phyloP scores from a whole-genome alignment of 768 basidiomycete genomes.

The Galerina marginata region DNA sequence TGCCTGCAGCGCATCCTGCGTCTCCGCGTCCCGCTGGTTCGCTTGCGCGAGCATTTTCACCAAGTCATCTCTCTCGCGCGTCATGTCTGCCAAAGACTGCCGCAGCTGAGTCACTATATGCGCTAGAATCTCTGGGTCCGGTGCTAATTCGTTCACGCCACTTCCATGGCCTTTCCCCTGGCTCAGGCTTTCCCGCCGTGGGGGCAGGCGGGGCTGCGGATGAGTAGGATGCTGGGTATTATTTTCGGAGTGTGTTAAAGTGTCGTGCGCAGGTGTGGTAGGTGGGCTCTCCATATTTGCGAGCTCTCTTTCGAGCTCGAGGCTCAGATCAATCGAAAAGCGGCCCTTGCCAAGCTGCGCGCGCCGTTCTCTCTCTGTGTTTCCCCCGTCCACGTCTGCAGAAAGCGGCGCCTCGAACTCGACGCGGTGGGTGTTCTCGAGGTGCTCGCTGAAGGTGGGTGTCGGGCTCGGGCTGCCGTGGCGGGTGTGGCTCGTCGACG shows the following conservation, averaged over 20 bases:
- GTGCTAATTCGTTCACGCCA: conserved; percentile 31
- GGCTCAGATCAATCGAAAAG: conserved; percentile 77
- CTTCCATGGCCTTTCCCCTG: conserved; percentile 6
- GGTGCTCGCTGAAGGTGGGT: conserved; percentile 33
- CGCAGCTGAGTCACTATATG: conserved; percentile 79
- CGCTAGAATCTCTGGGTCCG: conserved; percentile 78
- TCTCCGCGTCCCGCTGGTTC: conserved; percentile 59
- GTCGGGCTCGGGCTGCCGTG: conserved; percentile 13
- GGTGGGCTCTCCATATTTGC: conserved; percentile 62
- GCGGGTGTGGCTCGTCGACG: neutral
- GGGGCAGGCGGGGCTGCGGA: neutral
- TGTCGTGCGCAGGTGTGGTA: conserved; percentile 44
- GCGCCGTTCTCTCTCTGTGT: conserved; percentile 15
- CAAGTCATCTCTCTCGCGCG: conserved; percentile 76
- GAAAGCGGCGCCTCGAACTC: conserved; percentile 46
- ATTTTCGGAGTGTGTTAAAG: conserved; percentile 10
- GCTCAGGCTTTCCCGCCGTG: neutral
- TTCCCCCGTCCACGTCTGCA: conserved; percentile 23
- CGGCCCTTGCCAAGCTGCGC: conserved; percentile 26
- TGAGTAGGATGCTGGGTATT: conserved; percentile 1
- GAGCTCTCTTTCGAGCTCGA: conserved; percentile 82
- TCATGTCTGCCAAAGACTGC: conserved; percentile 63
- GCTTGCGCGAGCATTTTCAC: conserved; percentile 53
- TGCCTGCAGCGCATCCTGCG: conserved; percentile 65
- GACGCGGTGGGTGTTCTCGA: conserved; percentile 37